These are phyloP conservation scores for Exophiala aquamarina DNA, from an alignment of 2,329 filamentous ascomycete species.

Conservation along the genomic window DNA sequence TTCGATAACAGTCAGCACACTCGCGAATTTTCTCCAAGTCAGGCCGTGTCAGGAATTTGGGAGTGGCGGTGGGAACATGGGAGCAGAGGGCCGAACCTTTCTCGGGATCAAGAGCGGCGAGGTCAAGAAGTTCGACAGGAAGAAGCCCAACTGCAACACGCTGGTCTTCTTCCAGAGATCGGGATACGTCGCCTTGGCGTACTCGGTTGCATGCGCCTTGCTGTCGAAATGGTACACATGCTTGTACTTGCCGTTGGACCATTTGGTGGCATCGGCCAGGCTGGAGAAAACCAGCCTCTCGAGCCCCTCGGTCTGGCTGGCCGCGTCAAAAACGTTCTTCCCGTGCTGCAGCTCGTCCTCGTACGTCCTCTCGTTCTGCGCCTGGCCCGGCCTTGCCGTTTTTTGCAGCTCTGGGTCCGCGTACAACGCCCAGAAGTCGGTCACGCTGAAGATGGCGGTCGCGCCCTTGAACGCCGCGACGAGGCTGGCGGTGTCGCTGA, in stretches of 20 bases:
- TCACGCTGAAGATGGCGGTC: constrained; percentile 55
- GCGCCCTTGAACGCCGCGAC: constrained; percentile 40
- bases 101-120: constrained; percentile 5
- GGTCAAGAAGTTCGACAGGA: constrained; percentile 4
- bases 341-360: constrained; percentile 53
- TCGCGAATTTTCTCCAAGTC: no score
- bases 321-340: constrained; percentile 57
- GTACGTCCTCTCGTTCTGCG: constrained; percentile 44
- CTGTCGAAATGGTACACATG: constrained; percentile 56
- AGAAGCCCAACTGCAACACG: constrained; percentile 14
- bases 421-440: constrained; percentile 57
- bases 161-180: constrained; percentile 50
- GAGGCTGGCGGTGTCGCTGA: constrained; percentile 33
- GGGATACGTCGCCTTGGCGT: constrained; percentile 46
- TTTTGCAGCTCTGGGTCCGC: constrained; percentile 41
- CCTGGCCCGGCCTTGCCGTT: constrained; percentile 1
- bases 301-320: constrained; percentile 43
- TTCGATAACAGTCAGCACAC: neutral
- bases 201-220: constrained; percentile 52
- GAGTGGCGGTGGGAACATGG: no score
- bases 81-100: constrained; percentile 8
- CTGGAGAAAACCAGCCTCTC: constrained; percentile 54
- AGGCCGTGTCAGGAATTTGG: no score
- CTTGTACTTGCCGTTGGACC: constrained; percentile 46
- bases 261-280: constrained; percentile 49